Percentiles rank a stretch among this genome's conserved stretches.
phyloP scores from a whole-genome alignment of 495 filamentous ascomycete genomes.

The Hypomontagnella submonticulosa region DNA sequence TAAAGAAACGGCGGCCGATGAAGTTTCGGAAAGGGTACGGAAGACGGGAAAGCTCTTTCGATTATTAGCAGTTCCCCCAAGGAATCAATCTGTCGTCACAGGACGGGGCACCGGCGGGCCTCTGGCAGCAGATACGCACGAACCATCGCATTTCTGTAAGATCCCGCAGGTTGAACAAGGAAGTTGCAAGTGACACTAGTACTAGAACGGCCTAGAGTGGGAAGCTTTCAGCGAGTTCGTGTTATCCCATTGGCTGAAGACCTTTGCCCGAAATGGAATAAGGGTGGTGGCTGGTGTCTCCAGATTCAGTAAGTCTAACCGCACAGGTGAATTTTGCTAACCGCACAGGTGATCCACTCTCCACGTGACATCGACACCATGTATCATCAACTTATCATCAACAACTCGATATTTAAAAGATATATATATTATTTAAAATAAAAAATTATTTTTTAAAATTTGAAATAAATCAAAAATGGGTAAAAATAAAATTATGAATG shows the following conservation, averaged over 20 bases:
- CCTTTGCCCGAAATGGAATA: slow-evolving; percentile 24
- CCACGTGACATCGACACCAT: too few relatives aligned
- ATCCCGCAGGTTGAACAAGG: slow-evolving; percentile 21
- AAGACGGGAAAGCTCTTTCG: slow-evolving; percentile 13
- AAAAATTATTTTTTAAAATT: too few relatives aligned
- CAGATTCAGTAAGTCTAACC: too few relatives aligned
- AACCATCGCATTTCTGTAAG: slow-evolving; percentile 11
- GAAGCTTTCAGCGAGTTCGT: slow-evolving; percentile 7
- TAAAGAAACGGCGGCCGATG: background rate
- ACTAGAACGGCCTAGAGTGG: slow-evolving; percentile 20
- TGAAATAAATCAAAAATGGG: too few relatives aligned
- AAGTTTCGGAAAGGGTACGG: slow-evolving; percentile 21
- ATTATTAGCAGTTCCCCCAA: too few relatives aligned
- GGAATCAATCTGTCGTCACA: slow-evolving; percentile 38
- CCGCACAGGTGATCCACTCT: too few relatives aligned
- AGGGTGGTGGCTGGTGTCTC: slow-evolving; percentile 31
- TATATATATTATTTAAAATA: too few relatives aligned
- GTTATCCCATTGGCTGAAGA: slow-evolving; percentile 38
- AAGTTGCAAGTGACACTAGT: background rate
- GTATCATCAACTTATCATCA: too few relatives aligned
- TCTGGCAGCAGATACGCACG: slow-evolving; percentile 14
- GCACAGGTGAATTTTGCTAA: too few relatives aligned
- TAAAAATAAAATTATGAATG: too few relatives aligned
- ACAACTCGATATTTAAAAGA: too few relatives aligned
- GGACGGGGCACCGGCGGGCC: slow-evolving; percentile 15